Conservation (phyloP, 805 yeast species). For the Komagataella kurtzmanii region DNA sequence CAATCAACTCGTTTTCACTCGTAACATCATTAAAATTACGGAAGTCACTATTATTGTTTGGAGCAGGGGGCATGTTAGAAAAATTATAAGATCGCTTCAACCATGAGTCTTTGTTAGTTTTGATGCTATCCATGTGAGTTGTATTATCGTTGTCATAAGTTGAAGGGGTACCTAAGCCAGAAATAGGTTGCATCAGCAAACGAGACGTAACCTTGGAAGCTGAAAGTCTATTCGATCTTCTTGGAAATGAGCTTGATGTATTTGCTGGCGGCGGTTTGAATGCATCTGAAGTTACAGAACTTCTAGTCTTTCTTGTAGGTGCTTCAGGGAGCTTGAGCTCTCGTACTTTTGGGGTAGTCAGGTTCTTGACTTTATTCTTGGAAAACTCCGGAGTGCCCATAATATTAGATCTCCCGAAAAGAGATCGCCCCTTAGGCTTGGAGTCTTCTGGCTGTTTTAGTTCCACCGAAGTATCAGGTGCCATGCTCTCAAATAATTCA, state of each 20-base stretch:
- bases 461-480: not conserved
- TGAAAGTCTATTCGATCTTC: not conserved
- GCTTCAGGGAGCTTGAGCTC: not conserved
- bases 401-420: not conserved
- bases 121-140: not conserved
- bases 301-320: slow-evolving; percentile 4
- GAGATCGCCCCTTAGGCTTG: not conserved
- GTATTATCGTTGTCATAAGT: not conserved
- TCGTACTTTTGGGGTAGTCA: not conserved
- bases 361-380: not conserved
- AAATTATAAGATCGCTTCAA: not conserved
- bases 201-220: slow-evolving; percentile 34
- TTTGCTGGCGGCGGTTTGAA: not conserved
- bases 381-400: not conserved
- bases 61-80: not conserved
- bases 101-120: not conserved
- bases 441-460: not conserved
- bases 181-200: slow-evolving; percentile 26
- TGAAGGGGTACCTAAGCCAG: not conserved
- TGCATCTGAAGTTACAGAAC: not conserved
- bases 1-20: slow-evolving; percentile 26
- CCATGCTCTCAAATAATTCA: not conserved
- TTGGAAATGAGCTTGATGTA: slow-evolving; percentile 6
- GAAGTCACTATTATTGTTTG: slow-evolving; percentile 1
- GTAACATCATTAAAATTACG: not conserved